Percentiles rank a stretch among this genome's conserved stretches.
Evolutionary conservation across 345 rosid species (phyloP).

Genomic region (Gossypium thurberi): DNA sequence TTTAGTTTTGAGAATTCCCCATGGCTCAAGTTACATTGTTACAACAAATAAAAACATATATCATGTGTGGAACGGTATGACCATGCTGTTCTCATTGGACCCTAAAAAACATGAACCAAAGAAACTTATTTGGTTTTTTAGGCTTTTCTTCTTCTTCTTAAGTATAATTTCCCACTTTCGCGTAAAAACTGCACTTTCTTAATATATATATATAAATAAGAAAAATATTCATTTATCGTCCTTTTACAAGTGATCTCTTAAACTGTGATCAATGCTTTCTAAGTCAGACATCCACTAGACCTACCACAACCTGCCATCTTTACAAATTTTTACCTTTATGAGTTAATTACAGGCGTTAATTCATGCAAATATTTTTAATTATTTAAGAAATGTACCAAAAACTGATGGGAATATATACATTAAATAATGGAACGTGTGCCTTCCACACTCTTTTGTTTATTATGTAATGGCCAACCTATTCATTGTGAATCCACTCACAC

Average conservation of each 20-base stretch:
- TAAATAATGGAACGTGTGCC: not conserved
- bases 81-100: too few relatives aligned
- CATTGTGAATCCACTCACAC: not conserved
- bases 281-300: not conserved
- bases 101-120: too few relatives aligned
- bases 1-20: too few relatives aligned
- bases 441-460: not conserved
- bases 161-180: not conserved
- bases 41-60: too few relatives aligned
- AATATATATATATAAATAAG: not conserved
- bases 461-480: not conserved
- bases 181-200: not conserved
- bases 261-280: not conserved
- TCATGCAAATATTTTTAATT: not conserved
- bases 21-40: too few relatives aligned
- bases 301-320: not conserved
- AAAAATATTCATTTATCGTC: not conserved
- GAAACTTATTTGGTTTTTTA: too few relatives aligned
- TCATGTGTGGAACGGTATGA: too few relatives aligned
- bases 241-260: not conserved
- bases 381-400: not conserved
- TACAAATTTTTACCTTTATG: too few relatives aligned
- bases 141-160: too few relatives aligned
- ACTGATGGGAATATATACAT: not conserved
- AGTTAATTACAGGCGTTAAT: too few relatives aligned